Evolutionary conservation across 2,329 filamentous ascomycete genomes (phyloP), one percentile per base, ranked within the genome.

Genomic region (Leptographium wingfieldii): DNA sequence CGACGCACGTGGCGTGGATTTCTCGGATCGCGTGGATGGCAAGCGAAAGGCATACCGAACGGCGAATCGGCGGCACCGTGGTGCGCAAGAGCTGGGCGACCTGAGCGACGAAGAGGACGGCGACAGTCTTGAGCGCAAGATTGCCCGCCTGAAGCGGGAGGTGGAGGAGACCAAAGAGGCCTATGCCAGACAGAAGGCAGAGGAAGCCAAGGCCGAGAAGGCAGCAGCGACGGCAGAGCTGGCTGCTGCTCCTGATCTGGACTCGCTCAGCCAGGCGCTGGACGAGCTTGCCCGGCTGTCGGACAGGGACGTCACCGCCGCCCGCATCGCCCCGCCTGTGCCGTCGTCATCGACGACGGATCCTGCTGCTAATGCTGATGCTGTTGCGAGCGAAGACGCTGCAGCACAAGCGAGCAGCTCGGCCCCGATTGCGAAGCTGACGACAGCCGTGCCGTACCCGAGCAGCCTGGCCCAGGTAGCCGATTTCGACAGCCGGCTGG

Each of bases 11-110:
- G 84, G 87, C 27, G 89, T 87, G 29, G 90, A 96, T 72, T 94
- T 96, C 71, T 95, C 92, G 2, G 92, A 96, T 72, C 86, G 92
- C 58, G 85, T 97, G 46, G 85, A 84, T 61, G 84, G 84, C 55
- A 92, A 92, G 71, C 83, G 89, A 63, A 90, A 88, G 72, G 90
- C 90, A 29, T 96, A 96, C 75, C 85, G 84, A 65, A 85, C 85
- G 43, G 86, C 87, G 7, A 88, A 80, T 55, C 81, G 87, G 56
- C 81, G 84, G 61, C 81, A 85, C 64, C 80, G 82, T 58, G 38
- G 48, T 55, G 56, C 33, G 46, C 65, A 85, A 66, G 84, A 88
- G 67, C 76, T 87, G 22, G 89, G 85, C 2, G 88, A 92, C 64
- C 74, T 89, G 19, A 92, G 87, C 66, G 88, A 91, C 61, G 85